A percentile compares a stretch with the other conserved stretches of the same genome.
phyloP scores from a whole-genome alignment of 805 yeast genomes.

The Suhomyces emberorum region DNA sequence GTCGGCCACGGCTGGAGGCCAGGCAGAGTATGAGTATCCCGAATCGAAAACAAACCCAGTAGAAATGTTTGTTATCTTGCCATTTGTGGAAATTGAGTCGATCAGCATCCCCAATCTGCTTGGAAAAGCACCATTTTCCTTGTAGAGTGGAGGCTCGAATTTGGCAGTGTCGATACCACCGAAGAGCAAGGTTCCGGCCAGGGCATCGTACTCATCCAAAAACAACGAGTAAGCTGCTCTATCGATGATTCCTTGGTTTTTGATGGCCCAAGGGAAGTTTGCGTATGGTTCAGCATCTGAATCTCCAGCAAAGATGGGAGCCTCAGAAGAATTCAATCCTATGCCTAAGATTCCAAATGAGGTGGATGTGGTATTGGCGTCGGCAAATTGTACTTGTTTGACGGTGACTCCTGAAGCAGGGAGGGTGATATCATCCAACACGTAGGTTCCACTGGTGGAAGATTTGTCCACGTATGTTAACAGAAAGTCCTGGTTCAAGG shows the following conservation, averaged over 20 bases:
- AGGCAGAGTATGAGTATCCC: slow-evolving; percentile 5
- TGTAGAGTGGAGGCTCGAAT: slow-evolving; percentile 9
- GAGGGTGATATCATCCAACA: slow-evolving; percentile 6
- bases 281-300: slow-evolving; percentile 1
- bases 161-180: slow-evolving; percentile 20
- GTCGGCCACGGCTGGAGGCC: slow-evolving; percentile 3
- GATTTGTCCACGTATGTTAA: slow-evolving; percentile 3
- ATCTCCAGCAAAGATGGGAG: not conserved
- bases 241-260: slow-evolving; percentile 8
- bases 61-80: not conserved
- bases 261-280: slow-evolving; percentile 11
- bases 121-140: not conserved
- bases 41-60: slow-evolving; percentile 8
- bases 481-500: slow-evolving; percentile 1
- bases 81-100: slow-evolving; percentile 1
- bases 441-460: slow-evolving; percentile 3
- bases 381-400: slow-evolving; percentile 7
- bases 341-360: slow-evolving; percentile 8
- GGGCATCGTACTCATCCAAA: slow-evolving; percentile 12
- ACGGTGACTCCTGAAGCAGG: slow-evolving; percentile 5
- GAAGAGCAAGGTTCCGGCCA: slow-evolving; percentile 15
- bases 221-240: slow-evolving; percentile 12
- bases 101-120: slow-evolving; percentile 4
- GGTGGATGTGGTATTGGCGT: slow-evolving; percentile 1
- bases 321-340: slow-evolving; percentile 4